Conservation (phyloP, 2,329 filamentous ascomycete species). For the Paecilomyces sp. region DNA sequence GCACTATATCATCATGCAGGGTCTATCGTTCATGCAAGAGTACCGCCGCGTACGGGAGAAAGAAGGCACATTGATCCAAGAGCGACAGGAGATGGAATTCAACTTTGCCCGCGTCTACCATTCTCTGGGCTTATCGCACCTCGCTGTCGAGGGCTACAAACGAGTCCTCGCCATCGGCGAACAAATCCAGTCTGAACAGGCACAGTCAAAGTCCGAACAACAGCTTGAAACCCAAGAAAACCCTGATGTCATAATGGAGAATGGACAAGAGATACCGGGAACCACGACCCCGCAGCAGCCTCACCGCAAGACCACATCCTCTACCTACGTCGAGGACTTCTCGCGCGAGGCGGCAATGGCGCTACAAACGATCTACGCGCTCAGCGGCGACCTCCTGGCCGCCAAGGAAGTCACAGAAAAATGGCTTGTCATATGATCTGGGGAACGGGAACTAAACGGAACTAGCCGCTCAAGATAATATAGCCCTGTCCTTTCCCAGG, state of each 20-base stretch:
- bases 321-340: conserved; percentile 48
- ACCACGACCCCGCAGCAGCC: background rate
- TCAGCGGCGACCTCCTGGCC: conserved; percentile 55
- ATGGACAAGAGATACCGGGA: background rate
- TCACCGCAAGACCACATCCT: conserved; percentile 1
- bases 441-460: background rate
- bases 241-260: background rate
- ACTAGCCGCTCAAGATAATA: background rate
- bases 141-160: conserved; percentile 68
- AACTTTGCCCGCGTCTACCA: conserved; percentile 74
- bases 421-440: conserved; percentile 47
- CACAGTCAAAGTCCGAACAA: background rate
- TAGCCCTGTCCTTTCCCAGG: too few species aligned
- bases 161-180: conserved; percentile 46
- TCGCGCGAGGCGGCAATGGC: conserved; percentile 67
- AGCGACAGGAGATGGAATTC: conserved; percentile 70
- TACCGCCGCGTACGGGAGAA: conserved; percentile 59
- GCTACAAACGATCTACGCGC: conserved; percentile 59
- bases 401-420: conserved; percentile 55
- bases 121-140: conserved; percentile 62
- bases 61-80: conserved; percentile 32
- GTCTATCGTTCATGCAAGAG: conserved; percentile 68
- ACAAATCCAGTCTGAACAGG: conserved; percentile 29
- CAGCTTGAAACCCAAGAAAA: background rate
- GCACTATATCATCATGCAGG: conserved; percentile 80